Conservation (phyloP, 805 yeast species). For the Candida khao-thaluensis region DNA sequence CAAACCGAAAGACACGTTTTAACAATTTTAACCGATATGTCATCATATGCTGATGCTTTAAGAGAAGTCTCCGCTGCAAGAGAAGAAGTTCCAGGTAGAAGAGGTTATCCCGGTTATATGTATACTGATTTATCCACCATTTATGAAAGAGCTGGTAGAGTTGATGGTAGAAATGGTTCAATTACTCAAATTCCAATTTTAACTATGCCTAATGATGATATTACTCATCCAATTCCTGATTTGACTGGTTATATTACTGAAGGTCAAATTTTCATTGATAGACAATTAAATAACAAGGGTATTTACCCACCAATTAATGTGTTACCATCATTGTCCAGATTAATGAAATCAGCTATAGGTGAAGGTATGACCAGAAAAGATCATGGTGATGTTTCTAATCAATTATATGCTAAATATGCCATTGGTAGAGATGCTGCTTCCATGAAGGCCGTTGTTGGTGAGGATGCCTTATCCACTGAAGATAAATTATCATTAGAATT, state of each 20-base stretch:
- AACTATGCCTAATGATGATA: slow-evolving; percentile 99
- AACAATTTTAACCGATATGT: slow-evolving; percentile 98
- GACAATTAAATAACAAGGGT: slow-evolving; percentile 95
- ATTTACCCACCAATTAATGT: slow-evolving; percentile 98
- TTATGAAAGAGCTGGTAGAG: slow-evolving; percentile 99
- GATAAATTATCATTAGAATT: slow-evolving; percentile 97
- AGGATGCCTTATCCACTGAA: slow-evolving; percentile 96
- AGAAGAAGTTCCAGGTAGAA: slow-evolving; percentile 99
- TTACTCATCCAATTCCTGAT: slow-evolving; percentile 99
- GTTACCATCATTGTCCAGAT: slow-evolving; percentile 93
- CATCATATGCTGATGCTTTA: slow-evolving; percentile 99
- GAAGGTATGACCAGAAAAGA: slow-evolving; percentile 99
- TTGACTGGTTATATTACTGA: slow-evolving; percentile 99
- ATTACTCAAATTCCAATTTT: slow-evolving; percentile 98
- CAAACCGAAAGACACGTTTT: slow-evolving; percentile 99
- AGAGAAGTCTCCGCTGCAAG: slow-evolving; percentile 99
- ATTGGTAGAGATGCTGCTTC: slow-evolving; percentile 99
- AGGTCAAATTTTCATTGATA: slow-evolving; percentile 97
- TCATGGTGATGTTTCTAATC: slow-evolving; percentile 99
- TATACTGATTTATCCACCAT: slow-evolving; percentile 98
- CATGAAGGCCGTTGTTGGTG: slow-evolving; percentile 99
- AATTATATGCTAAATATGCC: slow-evolving; percentile 97
- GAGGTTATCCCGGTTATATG: slow-evolving; percentile 99
- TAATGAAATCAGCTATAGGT: slow-evolving; percentile 99
- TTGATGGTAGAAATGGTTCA: slow-evolving; percentile 99